Evolutionary conservation across 2,329 filamentous ascomycete species (phyloP), one percentile per base, ranked within the genome.

Genomic region (Talaromyces albobiverticillius): DNA sequence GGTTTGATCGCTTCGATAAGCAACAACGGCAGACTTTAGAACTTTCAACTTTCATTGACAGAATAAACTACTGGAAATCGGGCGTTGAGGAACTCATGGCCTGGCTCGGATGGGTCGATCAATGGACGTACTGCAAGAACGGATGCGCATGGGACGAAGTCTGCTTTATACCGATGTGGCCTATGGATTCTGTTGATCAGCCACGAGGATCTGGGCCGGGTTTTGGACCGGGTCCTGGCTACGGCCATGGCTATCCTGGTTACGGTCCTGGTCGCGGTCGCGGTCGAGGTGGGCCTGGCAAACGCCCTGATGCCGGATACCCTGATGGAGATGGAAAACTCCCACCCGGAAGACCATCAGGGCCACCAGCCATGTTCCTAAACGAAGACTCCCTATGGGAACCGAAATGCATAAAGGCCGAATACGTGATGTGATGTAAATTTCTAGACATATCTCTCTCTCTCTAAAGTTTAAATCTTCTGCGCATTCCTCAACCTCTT

Each of bases 111-210:
- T 81, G 78, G 78, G 75, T 73, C 32, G 74, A 75, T 25, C 72
- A 78, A 61, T 78, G 74, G 62, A 65, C 70, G 1, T 64, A 67
- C 8, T 80, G 77, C 55, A 57, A 68, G 3, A 61, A 68, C 26
- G 67, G 68, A 38, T 80, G 77, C 54, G 71, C 58, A 3, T 70
- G 67, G 62, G 70, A 76, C 53, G 74, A 79, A 59, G 67, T 71
- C 11, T 79, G 78, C 59, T 79, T 71, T 55, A 77, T 80, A 36
- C 77, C 78, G 1, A 80, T 80, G 72, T 80, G 77, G 78, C 78
- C 78, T 2, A 57, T 77, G 56, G 56, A 67, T 23, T 50, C 43
- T 31, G 45, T 56, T 23, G 51, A 51, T 41, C 50, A 42, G 26
- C 46, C 38, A 4, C 40, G 43, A 31, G 56, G 29, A 47, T 43